Conservation (phyloP, 2,329 filamentous ascomycete species). For the Monosporascus sp. region DNA sequence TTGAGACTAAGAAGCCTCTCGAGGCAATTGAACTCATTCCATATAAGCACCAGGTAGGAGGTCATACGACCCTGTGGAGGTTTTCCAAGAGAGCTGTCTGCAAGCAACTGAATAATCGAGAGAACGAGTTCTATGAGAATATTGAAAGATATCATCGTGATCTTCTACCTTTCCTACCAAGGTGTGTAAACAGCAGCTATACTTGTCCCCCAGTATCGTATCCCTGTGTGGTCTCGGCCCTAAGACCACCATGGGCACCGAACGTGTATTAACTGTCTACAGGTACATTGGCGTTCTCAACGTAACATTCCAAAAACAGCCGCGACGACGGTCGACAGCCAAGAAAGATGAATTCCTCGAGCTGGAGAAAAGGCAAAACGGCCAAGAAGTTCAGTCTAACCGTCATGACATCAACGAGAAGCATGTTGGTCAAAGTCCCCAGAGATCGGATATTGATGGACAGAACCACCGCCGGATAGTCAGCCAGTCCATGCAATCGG, state of each 20-base stretch:
- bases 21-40: constrained; percentile 94
- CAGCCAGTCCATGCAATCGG: constrained; percentile 70
- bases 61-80: constrained; percentile 92
- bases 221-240: constrained; percentile 1
- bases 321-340: constrained; percentile 56
- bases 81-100: constrained; percentile 94
- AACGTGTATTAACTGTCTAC: constrained; percentile 17
- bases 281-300: constrained; percentile 97
- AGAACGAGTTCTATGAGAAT: constrained; percentile 98
- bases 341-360: constrained; percentile 42
- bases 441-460: constrained; percentile 16
- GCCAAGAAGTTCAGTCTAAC: constrained; percentile 31
- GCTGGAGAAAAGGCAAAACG: constrained; percentile 14
- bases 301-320: constrained; percentile 84
- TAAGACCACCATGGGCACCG: neutral
- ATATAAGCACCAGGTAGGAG: constrained; percentile 95
- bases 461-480: constrained; percentile 40
- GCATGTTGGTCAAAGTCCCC: constrained; percentile 5
- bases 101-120: constrained; percentile 95
- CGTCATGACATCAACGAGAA: constrained; percentile 11
- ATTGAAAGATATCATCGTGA: constrained; percentile 89
- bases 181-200: constrained; percentile 41
- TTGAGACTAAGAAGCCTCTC: constrained; percentile 55
- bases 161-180: constrained; percentile 83
- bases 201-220: constrained; percentile 9